A percentile compares a stretch with the other conserved stretches of the same genome.
Conservation (phyloP, 1,284 basidiomycete genomes). For the Cystobasidium slooffiae region DNA sequence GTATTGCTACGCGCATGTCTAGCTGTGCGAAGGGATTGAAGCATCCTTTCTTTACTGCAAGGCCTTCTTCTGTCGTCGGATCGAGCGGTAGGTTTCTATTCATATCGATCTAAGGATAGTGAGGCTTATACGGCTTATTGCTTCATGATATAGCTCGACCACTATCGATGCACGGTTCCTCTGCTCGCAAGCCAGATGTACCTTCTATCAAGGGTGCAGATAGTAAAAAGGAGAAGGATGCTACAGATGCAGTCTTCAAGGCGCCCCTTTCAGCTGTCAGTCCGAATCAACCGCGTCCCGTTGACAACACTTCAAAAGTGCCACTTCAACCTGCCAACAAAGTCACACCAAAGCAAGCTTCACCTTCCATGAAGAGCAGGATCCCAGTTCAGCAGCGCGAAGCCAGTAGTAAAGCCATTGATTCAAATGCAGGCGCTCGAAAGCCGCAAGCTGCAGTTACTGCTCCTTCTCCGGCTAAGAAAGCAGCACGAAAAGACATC, state of each 20-base stretch:
- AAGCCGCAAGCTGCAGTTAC: constrained; percentile 9
- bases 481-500: constrained; percentile 25
- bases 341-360: not conserved
- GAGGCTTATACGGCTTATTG: not conserved
- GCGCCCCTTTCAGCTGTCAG: constrained; percentile 13
- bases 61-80: constrained; percentile 24
- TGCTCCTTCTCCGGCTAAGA: constrained; percentile 6
- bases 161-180: not conserved
- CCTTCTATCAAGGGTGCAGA: constrained; percentile 5
- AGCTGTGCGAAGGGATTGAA: constrained; percentile 68
- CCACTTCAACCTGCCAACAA: constrained; percentile 4
- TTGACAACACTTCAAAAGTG: constrained; percentile 8
- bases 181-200: not conserved
- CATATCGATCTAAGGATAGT: not conserved
- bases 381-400: not conserved
- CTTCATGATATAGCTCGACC: constrained; percentile 4
- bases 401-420: not conserved
- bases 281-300: not conserved
- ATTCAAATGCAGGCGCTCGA: not conserved
- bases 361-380: not conserved
- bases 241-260: constrained; percentile 2
- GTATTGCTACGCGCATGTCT: constrained; percentile 68
- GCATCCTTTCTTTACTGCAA: constrained; percentile 68
- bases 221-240: not conserved
- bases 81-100: not conserved